Base-by-base conservation (phyloP, 306 rosid genomes). In the Trifolium dubium region DNA sequence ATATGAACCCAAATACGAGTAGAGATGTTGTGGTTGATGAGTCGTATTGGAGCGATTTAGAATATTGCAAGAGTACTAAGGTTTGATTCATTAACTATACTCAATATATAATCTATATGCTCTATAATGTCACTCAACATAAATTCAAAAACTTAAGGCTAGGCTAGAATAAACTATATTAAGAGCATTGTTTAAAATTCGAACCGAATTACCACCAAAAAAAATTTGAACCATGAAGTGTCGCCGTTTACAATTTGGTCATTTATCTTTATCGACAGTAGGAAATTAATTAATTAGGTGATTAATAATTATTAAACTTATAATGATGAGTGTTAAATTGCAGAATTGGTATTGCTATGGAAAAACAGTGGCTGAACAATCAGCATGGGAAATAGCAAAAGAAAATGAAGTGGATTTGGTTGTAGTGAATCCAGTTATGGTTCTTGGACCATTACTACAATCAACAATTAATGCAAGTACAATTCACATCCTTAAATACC, bases 261-360 rank as follows among this genome's bases (percentile, higher is more conserved):
- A n/a, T n/a, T n/a, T n/a, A n/a, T n/a, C n/a, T n/a, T n/a, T n/a
- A n/a, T n/a, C n/a, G n/a, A n/a, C n/a, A n/a, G n/a, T n/a, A n/a
- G n/a, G n/a, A n/a, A n/a, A n/a, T n/a, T n/a, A n/a, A n/a, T 11
- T 43, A 44, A 4, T 44, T 44, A 44, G 50, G 14, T 3, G 50
- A 44, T 44, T 1, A 44, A 44, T 44, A 44, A 43, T 43, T 11
- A 1, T 10, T 43, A 23, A 23, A 23, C 23, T 23, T 23, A 23
- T 23, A 23, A 23, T 23, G 23, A 23, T 23, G 23, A 23, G 23
- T 10, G 3, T 54, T 54, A 4, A 23, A 28, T 11, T 56, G 74
- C 86, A 92, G 97, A 89, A 89, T 10, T 92, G 98, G 98, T 94
- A 94, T 72, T 91, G 97, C 79, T 91, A 88, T 64, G 97, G 94